phyloP scores from a whole-genome alignment of 2,329 filamentous ascomycete species.

The Paecilomyces formosus region DNA sequence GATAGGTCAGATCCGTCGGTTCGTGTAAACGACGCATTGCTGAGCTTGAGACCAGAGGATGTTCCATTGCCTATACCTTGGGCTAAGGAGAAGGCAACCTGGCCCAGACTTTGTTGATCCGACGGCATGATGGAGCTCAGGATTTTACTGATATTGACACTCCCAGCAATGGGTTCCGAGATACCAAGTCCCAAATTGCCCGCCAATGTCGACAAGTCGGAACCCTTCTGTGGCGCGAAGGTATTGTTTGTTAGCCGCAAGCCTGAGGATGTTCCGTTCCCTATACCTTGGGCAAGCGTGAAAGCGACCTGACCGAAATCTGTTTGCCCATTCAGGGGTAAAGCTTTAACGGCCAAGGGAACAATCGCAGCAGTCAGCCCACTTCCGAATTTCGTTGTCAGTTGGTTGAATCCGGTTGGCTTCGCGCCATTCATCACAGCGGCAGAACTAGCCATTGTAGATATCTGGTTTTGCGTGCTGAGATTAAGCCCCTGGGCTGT shows the following conservation, averaged over 20 bases:
- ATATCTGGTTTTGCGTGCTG: not conserved
- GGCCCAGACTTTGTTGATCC: no score
- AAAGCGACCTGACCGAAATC: not conserved
- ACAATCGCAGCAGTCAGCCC: not conserved
- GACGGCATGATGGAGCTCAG: no score
- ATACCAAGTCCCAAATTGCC: not conserved
- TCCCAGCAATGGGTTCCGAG: not conserved
- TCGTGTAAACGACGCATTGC: no score
- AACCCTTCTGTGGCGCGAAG: not conserved
- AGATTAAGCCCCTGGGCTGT: not conserved
- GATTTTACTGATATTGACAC: not conserved
- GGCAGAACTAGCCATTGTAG: not conserved
- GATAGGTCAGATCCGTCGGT: not conserved
- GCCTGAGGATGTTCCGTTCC: not conserved
- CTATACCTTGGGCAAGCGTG: not conserved
- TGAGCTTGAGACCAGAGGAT: no score
- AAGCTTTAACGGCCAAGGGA: not conserved
- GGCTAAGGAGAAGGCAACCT: no score
- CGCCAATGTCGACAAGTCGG: not conserved
- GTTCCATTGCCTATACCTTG: no score
- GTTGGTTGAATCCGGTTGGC: not conserved
- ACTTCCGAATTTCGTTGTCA: not conserved
- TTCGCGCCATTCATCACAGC: not conserved
- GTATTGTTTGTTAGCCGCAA: not conserved
- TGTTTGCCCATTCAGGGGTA: not conserved